Evolutionary conservation across 176 grass and related monocot genomes (phyloP), one percentile per base, ranked within the genome.

Genomic region (Raddia guianensis): DNA sequence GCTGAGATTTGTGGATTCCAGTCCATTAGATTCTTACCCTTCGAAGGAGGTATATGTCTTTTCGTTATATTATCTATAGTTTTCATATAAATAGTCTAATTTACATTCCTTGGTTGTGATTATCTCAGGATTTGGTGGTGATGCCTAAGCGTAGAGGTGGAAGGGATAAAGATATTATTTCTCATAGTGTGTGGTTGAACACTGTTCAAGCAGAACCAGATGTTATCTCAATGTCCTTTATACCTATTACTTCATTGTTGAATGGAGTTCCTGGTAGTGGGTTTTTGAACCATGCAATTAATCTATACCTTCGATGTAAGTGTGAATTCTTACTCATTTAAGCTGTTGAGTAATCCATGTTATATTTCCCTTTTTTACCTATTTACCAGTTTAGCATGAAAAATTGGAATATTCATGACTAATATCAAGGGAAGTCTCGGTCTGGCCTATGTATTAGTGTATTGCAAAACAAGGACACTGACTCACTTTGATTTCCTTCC

Each of bases 161-260:
- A 53, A 98, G 66, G 86, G 90, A 95, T 83, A 91, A 52, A 86
- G 86, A 83, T 51, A 87, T 73, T 47, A 63, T 95, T 72, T 82
- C 90, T 81, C 95, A 98, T 49, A 72, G 55, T 42, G 90, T 95
- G 78, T 98, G 95, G 95, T 63, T 98, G 70, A 86, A 80, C 81
- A 95, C 81, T 68, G 81, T 98, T 81, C 95, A 94, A 72, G 47
- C 66, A 74, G 79, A 93, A 76, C 95, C 95, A 43, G 90, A 95
- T 91, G 90, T 93, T 74, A 95, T 95, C 47, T 95, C 88, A 51
- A 95, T 98, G 95, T 93, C 95, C 56, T 98, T 98, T 87, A 77
- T 98, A 74, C 95, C 95, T 65, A 98, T 98, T 80, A 95, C 95
- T 78, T 98, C 95, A 82, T 82, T 98, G 35, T 88, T 98, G 88